Evolutionary conservation across 208 protist genomes (phyloP).

Genomic region (Trypanosoma lewisi): DNA sequence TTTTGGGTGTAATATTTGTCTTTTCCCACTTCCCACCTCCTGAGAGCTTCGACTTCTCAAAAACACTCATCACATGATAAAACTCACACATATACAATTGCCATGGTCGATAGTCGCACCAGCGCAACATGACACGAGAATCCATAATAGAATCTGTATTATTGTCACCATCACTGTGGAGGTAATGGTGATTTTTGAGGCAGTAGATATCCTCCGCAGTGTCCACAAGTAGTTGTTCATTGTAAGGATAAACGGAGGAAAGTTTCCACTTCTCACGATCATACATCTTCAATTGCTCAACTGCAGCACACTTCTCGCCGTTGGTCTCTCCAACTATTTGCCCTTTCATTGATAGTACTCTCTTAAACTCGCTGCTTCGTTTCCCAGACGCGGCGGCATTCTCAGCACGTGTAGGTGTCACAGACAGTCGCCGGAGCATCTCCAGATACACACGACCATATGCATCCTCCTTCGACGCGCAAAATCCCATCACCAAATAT

Average conservation of each 20-base stretch:
- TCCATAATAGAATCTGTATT: too few species aligned
- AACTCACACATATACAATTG: constrained; percentile 56
- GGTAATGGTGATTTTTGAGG: not conserved
- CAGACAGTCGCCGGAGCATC: constrained; percentile 16
- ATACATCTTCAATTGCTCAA: constrained; percentile 14
- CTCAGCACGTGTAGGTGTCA: constrained; percentile 4
- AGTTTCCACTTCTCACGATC: constrained; percentile 13
- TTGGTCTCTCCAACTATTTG: not conserved
- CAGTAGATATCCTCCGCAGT: constrained; percentile 7
- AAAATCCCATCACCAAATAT: not conserved
- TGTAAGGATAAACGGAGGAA: constrained; percentile 14
- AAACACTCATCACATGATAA: constrained; percentile 48
- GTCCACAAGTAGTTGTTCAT: constrained; percentile 9
- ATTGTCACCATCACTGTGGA: too few species aligned
- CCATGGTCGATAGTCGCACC: constrained; percentile 57
- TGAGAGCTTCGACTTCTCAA: constrained; percentile 41
- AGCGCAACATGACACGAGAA: not conserved
- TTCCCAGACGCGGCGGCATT: not conserved
- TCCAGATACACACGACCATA: constrained; percentile 21
- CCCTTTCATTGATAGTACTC: not conserved
- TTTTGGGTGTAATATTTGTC: not conserved
- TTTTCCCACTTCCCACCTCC: not conserved
- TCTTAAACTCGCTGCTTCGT: constrained; percentile 11
- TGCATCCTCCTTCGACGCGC: constrained; percentile 7
- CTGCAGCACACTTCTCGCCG: not conserved